A percentile compares a stretch with the other conserved stretches of the same genome.
Conservation (phyloP, 495 filamentous ascomycete genomes). For the Lophiostoma macrostomum region DNA sequence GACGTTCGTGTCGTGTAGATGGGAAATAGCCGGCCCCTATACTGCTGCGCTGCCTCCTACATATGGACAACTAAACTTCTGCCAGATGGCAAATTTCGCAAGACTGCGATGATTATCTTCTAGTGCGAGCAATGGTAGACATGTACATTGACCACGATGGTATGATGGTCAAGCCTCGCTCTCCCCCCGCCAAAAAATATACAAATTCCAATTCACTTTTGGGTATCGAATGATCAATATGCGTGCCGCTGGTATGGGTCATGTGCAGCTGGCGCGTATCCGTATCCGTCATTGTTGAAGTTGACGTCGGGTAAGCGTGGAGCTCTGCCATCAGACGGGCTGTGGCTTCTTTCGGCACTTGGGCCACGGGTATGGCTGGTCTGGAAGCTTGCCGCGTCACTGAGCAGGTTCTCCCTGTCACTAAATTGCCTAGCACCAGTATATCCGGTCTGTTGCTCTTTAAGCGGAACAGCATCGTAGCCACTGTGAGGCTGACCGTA, state of each 20-base stretch:
- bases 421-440: neutral
- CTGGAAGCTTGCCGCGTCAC: conserved; percentile 27
- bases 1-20: conserved; percentile 15
- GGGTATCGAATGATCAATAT: conserved; percentile 6
- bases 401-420: conserved; percentile 25
- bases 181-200: conserved; percentile 19
- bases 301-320: conserved; percentile 31
- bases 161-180: neutral
- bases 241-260: conserved; percentile 9
- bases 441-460: conserved; percentile 22
- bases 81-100: neutral
- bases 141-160: conserved; percentile 17
- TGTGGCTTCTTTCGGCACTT: conserved; percentile 9
- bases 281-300: conserved; percentile 16
- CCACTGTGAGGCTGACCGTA: conserved; percentile 17
- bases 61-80: neutral
- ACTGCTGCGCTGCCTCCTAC: neutral
- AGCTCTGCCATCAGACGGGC: conserved; percentile 17
- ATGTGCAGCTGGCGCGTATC: conserved; percentile 4
- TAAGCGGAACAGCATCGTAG: conserved; percentile 39
- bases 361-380: conserved; percentile 11
- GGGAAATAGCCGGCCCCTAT: neutral
- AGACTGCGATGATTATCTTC: neutral
- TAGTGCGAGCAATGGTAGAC: conserved; percentile 2
- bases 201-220: conserved; percentile 29